Percentiles rank a stretch among this genome's conserved stretches.
These are phyloP conservation scores for Fusarium incarnatum DNA, from an alignment of 2,329 filamentous ascomycete species.

Conservation along the genomic window DNA sequence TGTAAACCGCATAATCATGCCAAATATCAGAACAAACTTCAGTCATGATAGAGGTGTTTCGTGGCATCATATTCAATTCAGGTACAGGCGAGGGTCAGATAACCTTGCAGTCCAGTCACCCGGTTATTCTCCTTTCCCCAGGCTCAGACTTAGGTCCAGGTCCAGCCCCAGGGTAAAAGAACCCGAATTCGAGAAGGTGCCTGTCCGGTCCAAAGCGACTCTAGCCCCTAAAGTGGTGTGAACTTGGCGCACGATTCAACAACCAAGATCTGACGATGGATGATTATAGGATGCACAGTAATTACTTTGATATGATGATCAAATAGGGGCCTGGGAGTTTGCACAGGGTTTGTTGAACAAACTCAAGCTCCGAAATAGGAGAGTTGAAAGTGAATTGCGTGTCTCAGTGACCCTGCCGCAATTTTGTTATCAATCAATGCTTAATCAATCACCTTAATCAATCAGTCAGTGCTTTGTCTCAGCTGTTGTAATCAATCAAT, in stretches of 20 bases:
- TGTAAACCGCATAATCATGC: neutral
- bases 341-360: neutral
- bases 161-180: slow-evolving; percentile 4
- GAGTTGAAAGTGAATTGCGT: neutral
- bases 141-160: neutral
- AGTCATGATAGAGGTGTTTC: neutral
- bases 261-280: neutral
- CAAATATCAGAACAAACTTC: neutral
- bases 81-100: slow-evolving; percentile 1
- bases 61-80: neutral
- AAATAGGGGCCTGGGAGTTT: slow-evolving; percentile 12
- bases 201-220: slow-evolving; percentile 9
- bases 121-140: slow-evolving; percentile 16
- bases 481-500: slow-evolving; percentile 27
- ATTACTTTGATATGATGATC: slow-evolving; percentile 23
- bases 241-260: neutral
- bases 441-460: slow-evolving; percentile 35
- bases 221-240: slow-evolving; percentile 4
- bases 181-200: slow-evolving; percentile 31
- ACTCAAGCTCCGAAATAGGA: slow-evolving; percentile 23
- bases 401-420: slow-evolving; percentile 5
- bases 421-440: slow-evolving; percentile 40
- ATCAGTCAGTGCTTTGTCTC: slow-evolving; percentile 36
- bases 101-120: slow-evolving; percentile 13
- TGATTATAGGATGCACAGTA: neutral